Evolutionary conservation across 306 rosid genomes (phyloP).

Genomic region (Echinosophora koreensis): DNA sequence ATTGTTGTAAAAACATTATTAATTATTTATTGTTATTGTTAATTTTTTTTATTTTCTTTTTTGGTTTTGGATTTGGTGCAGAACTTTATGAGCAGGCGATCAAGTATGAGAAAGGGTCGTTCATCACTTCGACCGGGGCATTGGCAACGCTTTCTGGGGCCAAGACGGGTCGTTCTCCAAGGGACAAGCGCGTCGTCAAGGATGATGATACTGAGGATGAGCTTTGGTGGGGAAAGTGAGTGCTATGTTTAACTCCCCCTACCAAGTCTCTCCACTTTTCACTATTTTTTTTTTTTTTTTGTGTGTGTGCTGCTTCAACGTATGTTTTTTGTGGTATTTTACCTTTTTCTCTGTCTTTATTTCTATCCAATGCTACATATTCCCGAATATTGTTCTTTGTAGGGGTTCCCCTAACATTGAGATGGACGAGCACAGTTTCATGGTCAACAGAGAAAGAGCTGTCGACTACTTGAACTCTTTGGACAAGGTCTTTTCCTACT

Average conservation of each 20-base stretch:
- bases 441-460: constrained; percentile 93
- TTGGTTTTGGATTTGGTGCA: constrained; percentile 45
- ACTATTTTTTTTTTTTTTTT: no score
- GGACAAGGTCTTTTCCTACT: constrained; percentile 69
- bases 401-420: constrained; percentile 98
- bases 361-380: not conserved
- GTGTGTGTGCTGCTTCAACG: not conserved
- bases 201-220: constrained; percentile 71
- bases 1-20: not conserved
- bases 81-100: constrained; percentile 85
- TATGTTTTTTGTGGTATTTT: not conserved
- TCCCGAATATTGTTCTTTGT: not conserved
- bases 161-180: constrained; percentile 92
- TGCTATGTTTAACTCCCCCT: not conserved
- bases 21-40: not conserved
- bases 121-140: constrained; percentile 78
- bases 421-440: constrained; percentile 89
- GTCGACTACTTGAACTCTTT: constrained; percentile 91
- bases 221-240: constrained; percentile 99
- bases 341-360: not conserved
- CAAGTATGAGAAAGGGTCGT: constrained; percentile 87
- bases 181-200: constrained; percentile 86
- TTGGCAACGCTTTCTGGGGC: constrained; percentile 96
- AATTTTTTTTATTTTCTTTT: no score
- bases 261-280: not conserved